Conservation (phyloP, 345 rosid species). For the sweet orange (Citrus sinensis) region DNA sequence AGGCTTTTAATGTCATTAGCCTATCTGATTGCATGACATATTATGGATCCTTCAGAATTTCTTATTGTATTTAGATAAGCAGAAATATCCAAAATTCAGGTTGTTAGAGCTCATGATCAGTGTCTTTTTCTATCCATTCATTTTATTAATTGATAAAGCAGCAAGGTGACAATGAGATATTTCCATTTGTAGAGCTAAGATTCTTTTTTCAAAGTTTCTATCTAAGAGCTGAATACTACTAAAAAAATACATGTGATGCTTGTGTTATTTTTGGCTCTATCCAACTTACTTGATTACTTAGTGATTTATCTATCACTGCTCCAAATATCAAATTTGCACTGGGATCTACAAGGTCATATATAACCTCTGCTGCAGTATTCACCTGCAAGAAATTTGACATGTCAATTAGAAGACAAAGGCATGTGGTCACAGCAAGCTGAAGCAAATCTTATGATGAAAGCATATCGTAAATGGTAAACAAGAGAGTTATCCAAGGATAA, state of each 20-base stretch:
- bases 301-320: conserved; percentile 73
- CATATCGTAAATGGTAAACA: neutral
- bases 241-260: neutral
- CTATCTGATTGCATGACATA: neutral
- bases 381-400: conserved; percentile 41
- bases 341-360: conserved; percentile 88
- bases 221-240: neutral
- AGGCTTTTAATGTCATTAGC: neutral
- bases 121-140: neutral
- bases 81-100: neutral
- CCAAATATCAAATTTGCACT: conserved; percentile 64
- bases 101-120: neutral
- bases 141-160: neutral
- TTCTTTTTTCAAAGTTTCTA: neutral
- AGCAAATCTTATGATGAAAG: neutral
- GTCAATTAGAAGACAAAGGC: neutral
- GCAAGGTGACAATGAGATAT: neutral
- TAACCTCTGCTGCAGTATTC: conserved; percentile 90
- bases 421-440: neutral
- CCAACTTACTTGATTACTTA: conserved; percentile 68
- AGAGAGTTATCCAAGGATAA: neutral
- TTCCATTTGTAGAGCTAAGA: neutral
- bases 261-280: neutral
- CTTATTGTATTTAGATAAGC: neutral
- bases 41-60: neutral